A percentile compares a stretch with the other conserved stretches of the same genome.
Conservation (phyloP, 1,284 basidiomycete species). For the Leccinum fallax region DNA sequence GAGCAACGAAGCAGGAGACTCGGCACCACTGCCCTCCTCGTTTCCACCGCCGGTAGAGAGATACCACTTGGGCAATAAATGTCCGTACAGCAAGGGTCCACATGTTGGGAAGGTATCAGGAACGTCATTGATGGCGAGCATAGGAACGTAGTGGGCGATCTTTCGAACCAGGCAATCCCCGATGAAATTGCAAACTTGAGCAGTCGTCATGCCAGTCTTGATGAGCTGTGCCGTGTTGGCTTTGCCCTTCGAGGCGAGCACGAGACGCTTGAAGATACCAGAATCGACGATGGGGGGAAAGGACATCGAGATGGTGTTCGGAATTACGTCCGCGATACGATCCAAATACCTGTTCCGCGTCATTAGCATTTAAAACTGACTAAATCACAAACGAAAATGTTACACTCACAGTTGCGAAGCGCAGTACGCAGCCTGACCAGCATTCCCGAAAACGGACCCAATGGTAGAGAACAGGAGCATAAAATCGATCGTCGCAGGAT, state of each 20-base stretch:
- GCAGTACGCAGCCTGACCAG: constrained; percentile 37
- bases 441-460: constrained; percentile 37
- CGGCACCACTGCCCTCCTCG: constrained; percentile 14
- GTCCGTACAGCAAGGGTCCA: constrained; percentile 28
- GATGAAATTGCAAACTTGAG: constrained; percentile 36
- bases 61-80: constrained; percentile 24
- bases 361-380: constrained; percentile 5
- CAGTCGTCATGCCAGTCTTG: constrained; percentile 35
- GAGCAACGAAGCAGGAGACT: constrained; percentile 30
- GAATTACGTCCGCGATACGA: constrained; percentile 28
- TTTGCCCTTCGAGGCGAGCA: constrained; percentile 28
- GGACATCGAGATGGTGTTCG: constrained; percentile 31
- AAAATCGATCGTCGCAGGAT: constrained; percentile 34
- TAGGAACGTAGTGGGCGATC: constrained; percentile 35
- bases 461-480: constrained; percentile 36
- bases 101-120: constrained; percentile 29
- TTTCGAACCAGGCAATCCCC: constrained; percentile 33
- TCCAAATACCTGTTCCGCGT: constrained; percentile 29
- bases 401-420: constrained; percentile 30
- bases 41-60: constrained; percentile 17
- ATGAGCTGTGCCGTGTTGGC: constrained; percentile 34
- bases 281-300: constrained; percentile 39
- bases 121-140: constrained; percentile 28
- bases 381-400: neutral
- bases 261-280: constrained; percentile 35